These are phyloP conservation scores for Auricularia cornea DNA, from an alignment of 768 basidiomycete genomes.

Conservation along the genomic window DNA sequence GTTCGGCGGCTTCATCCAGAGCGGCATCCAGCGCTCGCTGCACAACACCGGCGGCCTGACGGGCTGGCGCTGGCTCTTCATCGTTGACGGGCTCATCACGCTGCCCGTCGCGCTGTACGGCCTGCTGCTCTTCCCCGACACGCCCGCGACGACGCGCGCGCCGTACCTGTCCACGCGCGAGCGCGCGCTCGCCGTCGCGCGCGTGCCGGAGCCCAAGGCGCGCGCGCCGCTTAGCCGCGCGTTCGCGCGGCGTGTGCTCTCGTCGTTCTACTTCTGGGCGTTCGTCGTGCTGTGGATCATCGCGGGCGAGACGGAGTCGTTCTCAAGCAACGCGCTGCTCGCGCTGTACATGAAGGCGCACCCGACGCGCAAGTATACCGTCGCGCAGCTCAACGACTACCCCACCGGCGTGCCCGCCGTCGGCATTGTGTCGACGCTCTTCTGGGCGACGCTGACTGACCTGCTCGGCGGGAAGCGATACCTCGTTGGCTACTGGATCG, in stretches of 20 bases:
- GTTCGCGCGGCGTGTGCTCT: conserved; percentile 8
- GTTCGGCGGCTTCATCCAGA: conserved; percentile 23
- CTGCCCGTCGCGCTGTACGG: conserved; percentile 65
- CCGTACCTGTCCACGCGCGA: conserved; percentile 55
- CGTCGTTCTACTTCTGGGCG: conserved; percentile 3
- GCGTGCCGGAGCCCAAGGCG: not conserved
- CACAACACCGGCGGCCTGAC: conserved; percentile 20
- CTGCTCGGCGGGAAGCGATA: conserved; percentile 26
- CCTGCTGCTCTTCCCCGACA: conserved; percentile 64
- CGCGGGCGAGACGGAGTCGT: conserved; percentile 59
- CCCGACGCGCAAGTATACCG: not conserved
- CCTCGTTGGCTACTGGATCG: conserved; percentile 63
- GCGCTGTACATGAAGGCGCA: conserved; percentile 56
- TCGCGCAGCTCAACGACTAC: conserved; percentile 32
- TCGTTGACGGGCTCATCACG: conserved; percentile 64
- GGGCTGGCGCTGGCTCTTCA: conserved; percentile 29
- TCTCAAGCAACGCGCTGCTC: conserved; percentile 66
- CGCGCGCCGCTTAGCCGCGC: conserved; percentile 15
- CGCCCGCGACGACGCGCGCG: conserved; percentile 53
- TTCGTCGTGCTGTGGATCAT: conserved; percentile 23
- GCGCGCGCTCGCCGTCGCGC: not conserved
- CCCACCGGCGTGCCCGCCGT: conserved; percentile 59
- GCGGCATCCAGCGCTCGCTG: conserved; percentile 4
- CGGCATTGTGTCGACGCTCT: conserved; percentile 52
- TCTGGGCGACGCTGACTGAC: conserved; percentile 61